Evolutionary conservation across 768 basidiomycete species (phyloP).

Genomic region (Tubosaeta sp.): DNA sequence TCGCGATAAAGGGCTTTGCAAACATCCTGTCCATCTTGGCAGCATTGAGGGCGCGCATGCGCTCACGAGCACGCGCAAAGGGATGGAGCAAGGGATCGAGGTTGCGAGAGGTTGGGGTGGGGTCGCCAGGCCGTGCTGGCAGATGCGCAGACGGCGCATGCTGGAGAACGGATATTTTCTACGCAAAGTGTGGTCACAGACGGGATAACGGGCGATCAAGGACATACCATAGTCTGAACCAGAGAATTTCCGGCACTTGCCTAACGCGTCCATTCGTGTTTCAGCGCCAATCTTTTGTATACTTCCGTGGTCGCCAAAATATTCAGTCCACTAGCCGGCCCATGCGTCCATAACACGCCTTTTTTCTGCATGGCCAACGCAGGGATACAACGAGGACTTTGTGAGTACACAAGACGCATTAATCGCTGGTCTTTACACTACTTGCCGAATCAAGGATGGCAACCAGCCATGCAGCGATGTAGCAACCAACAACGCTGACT

Average conservation of each 20-base stretch:
- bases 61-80: slow-evolving; percentile 88
- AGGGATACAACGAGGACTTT: background rate
- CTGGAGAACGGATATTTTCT: slow-evolving; percentile 88
- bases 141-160: slow-evolving; percentile 75
- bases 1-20: slow-evolving; percentile 92
- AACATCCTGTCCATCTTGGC: slow-evolving; percentile 97
- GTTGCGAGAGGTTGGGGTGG: slow-evolving; percentile 86
- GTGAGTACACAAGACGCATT: background rate
- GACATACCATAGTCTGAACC: slow-evolving; percentile 16
- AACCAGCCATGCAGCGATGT: slow-evolving; percentile 15
- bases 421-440: background rate
- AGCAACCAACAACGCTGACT: slow-evolving; percentile 15
- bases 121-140: slow-evolving; percentile 73
- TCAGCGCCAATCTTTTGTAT: background rate
- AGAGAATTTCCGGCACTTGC: background rate
- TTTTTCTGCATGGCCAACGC: background rate
- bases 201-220: background rate
- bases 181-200: slow-evolving; percentile 3
- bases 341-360: background rate
- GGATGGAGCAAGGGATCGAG: slow-evolving; percentile 95
- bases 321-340: too few relatives aligned
- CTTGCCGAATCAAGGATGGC: slow-evolving; percentile 9
- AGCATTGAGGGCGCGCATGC: slow-evolving; percentile 89
- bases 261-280: slow-evolving; percentile 2
- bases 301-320: slow-evolving; percentile 1